A percentile compares a stretch with the other conserved stretches of the same genome.
Evolutionary conservation across 116 monocot species (phyloP).

Genomic region (Zostera marina): DNA sequence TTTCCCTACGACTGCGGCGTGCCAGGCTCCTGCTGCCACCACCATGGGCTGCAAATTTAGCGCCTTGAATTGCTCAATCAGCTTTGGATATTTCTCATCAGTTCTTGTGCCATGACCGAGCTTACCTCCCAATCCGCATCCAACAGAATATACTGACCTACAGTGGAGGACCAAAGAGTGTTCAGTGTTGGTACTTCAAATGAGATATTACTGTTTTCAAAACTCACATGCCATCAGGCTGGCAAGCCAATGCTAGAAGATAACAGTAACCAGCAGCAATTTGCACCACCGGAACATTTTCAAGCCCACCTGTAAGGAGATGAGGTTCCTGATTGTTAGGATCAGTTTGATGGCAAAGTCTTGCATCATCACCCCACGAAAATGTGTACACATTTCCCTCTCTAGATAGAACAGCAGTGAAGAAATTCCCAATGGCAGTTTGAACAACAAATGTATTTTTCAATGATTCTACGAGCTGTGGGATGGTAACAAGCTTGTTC

Average conservation of each 20-base stretch:
- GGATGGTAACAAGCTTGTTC: slow-evolving; percentile 39
- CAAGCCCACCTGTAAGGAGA: slow-evolving; percentile 54
- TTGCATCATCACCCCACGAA: slow-evolving; percentile 77
- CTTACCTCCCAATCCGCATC: slow-evolving; percentile 92
- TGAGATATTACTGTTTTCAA: neutral
- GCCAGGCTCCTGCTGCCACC: slow-evolving; percentile 93
- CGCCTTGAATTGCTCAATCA: slow-evolving; percentile 58
- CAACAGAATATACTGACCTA: slow-evolving; percentile 96
- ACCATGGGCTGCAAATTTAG: slow-evolving; percentile 69
- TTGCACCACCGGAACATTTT: slow-evolving; percentile 77
- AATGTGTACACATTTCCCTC: slow-evolving; percentile 90
- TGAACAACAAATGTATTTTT: slow-evolving; percentile 71
- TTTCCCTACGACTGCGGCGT: slow-evolving; percentile 78
- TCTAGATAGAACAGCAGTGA: slow-evolving; percentile 85
- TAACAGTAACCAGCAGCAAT: slow-evolving; percentile 99
- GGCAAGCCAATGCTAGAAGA: slow-evolving; percentile 61
- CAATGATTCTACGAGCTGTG: slow-evolving; percentile 61
- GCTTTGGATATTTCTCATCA: slow-evolving; percentile 64
- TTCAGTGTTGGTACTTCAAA: neutral
- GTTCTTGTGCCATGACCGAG: slow-evolving; percentile 84
- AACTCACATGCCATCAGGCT: slow-evolving; percentile 88
- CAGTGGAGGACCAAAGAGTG: slow-evolving; percentile 1
- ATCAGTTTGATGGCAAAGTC: slow-evolving; percentile 76
- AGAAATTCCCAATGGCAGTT: slow-evolving; percentile 86
- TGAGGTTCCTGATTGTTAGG: slow-evolving; percentile 53